A percentile compares a stretch with the other conserved stretches of the same genome.
These are phyloP conservation scores for Termitomyces sp. DNA, from an alignment of 768 basidiomycete genomes.

Conservation along the genomic window DNA sequence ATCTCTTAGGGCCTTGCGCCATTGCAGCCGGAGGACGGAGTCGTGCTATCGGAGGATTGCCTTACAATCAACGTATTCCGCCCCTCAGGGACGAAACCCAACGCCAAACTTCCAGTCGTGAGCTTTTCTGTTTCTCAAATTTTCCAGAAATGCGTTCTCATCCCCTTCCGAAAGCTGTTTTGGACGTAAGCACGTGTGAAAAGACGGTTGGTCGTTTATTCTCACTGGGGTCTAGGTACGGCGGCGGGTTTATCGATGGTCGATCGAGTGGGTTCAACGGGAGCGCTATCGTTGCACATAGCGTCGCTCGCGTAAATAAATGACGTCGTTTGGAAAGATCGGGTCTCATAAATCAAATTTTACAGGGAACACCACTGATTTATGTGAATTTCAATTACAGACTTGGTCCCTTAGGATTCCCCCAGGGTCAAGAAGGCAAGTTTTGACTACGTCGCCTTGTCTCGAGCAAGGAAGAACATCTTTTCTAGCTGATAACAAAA, in stretches of 20 bases:
- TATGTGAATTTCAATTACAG: slow-evolving; percentile 49
- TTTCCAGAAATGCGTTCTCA: neutral
- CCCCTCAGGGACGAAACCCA: slow-evolving; percentile 29
- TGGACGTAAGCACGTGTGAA: slow-evolving; percentile 29
- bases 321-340: neutral
- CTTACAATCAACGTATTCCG: slow-evolving; percentile 55
- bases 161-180: slow-evolving; percentile 22
- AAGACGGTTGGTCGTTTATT: neutral
- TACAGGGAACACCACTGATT: slow-evolving; percentile 35
- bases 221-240: neutral
- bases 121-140: slow-evolving; percentile 7
- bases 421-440: slow-evolving; percentile 28
- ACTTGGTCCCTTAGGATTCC: slow-evolving; percentile 44
- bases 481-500: slow-evolving; percentile 22
- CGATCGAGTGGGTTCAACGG: neutral
- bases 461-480: neutral
- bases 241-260: neutral
- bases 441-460: neutral
- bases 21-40: neutral
- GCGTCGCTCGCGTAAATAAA: neutral
- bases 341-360: neutral
- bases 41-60: slow-evolving; percentile 50
- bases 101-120: slow-evolving; percentile 34
- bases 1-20: neutral
- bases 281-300: neutral